Evolutionary conservation across 768 basidiomycete genomes (phyloP).

Genomic region (Macrocybe gigantea): DNA sequence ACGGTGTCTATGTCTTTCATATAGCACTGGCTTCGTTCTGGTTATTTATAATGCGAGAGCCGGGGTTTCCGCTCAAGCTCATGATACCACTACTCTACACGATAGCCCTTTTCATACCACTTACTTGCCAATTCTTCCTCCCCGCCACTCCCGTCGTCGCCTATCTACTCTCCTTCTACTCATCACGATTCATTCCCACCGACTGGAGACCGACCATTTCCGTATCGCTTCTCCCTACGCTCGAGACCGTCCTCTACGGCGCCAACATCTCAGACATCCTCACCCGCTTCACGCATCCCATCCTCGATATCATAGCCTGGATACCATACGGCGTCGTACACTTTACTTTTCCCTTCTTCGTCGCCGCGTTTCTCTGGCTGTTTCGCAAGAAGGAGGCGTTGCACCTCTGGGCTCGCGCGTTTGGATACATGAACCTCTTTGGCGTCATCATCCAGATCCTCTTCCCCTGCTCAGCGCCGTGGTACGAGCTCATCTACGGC

Average conservation of each 20-base stretch:
- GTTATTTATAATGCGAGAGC: slow-evolving; percentile 65
- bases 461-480: slow-evolving; percentile 90
- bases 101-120: slow-evolving; percentile 68
- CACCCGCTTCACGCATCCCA: slow-evolving; percentile 87
- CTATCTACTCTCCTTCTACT: slow-evolving; percentile 85
- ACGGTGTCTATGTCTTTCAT: slow-evolving; percentile 63
- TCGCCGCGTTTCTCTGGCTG: slow-evolving; percentile 84
- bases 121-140: slow-evolving; percentile 87
- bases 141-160: slow-evolving; percentile 84
- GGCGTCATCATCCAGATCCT: slow-evolving; percentile 87
- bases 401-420: slow-evolving; percentile 78
- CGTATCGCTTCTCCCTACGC: slow-evolving; percentile 88
- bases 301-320: slow-evolving; percentile 94
- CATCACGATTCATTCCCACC: slow-evolving; percentile 79
- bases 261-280: slow-evolving; percentile 98
- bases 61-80: slow-evolving; percentile 70
- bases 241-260: slow-evolving; percentile 93
- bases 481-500: slow-evolving; percentile 98
- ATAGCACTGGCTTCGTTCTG: slow-evolving; percentile 60
- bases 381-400: slow-evolving; percentile 79
- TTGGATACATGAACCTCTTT: slow-evolving; percentile 89
- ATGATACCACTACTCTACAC: slow-evolving; percentile 68
- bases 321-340: slow-evolving; percentile 94
- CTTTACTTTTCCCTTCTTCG: slow-evolving; percentile 81
- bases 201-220: slow-evolving; percentile 76